phyloP scores from a whole-genome alignment of 768 basidiomycete genomes.

The Agrocybe chaxingu region DNA sequence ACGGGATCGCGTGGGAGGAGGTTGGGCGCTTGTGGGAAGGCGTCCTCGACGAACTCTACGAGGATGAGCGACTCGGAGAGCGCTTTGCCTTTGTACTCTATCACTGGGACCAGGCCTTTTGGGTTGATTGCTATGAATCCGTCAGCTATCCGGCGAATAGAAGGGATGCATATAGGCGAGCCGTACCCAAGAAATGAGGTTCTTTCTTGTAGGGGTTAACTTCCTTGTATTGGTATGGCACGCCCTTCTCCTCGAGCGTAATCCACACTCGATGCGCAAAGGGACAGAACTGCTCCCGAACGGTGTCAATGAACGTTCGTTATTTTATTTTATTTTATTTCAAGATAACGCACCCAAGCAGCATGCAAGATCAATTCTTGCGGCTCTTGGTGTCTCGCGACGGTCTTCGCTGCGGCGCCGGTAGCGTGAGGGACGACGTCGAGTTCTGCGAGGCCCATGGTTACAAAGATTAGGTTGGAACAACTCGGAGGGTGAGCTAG shows the following conservation, averaged over 20 bases:
- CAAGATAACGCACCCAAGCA: conserved; percentile 46
- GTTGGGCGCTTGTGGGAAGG: conserved; percentile 43
- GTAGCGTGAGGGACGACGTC: conserved; percentile 58
- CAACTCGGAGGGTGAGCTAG: no score
- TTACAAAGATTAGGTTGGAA: neutral
- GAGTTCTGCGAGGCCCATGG: conserved; percentile 44
- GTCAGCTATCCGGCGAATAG: neutral
- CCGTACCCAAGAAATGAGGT: conserved; percentile 47
- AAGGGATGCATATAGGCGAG: neutral
- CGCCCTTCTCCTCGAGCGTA: conserved; percentile 59
- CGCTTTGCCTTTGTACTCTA: conserved; percentile 50
- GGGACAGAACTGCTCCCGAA: conserved; percentile 47
- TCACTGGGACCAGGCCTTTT: conserved; percentile 63
- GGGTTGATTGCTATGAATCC: conserved; percentile 48
- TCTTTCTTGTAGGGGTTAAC: conserved; percentile 75
- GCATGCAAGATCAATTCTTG: conserved; percentile 58
- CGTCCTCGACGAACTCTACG: conserved; percentile 67
- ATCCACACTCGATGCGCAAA: conserved; percentile 66
- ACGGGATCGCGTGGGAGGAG: conserved; percentile 51
- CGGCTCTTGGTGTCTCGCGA: conserved; percentile 46
- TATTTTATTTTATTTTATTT: no score
- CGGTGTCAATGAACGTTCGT: no score
- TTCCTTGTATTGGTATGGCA: conserved; percentile 67
- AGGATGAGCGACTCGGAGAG: conserved; percentile 65
- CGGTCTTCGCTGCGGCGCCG: conserved; percentile 47